A percentile compares a stretch with the other conserved stretches of the same genome.
phyloP scores from a whole-genome alignment of 2,329 filamentous ascomycete species.

The Ophiobolus disseminans region DNA sequence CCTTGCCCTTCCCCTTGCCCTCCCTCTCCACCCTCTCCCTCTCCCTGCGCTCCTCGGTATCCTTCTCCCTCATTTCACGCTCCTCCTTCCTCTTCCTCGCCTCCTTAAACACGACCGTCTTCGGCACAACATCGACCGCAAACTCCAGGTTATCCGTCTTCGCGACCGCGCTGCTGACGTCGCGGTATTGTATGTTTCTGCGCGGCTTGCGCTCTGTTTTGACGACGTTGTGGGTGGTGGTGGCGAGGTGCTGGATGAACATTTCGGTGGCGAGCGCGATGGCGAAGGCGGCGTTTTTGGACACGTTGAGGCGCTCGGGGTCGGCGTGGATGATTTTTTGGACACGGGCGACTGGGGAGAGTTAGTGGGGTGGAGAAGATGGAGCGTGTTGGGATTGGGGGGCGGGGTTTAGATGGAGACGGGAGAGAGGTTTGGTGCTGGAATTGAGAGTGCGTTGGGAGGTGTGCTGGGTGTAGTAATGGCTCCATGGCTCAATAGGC shows the following conservation, averaged over 20 bases:
- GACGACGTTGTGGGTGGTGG: slow-evolving; percentile 84
- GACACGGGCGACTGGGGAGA: slow-evolving; percentile 78
- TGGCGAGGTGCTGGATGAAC: slow-evolving; percentile 91
- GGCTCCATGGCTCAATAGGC: too few relatives aligned
- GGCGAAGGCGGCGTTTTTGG: slow-evolving; percentile 91
- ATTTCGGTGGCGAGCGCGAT: slow-evolving; percentile 94
- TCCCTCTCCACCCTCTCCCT: slow-evolving; percentile 12
- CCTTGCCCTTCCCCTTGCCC: slow-evolving; percentile 12
- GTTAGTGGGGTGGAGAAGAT: background rate
- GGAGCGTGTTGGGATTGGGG: background rate
- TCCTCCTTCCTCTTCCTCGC: slow-evolving; percentile 69
- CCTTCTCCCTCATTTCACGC: slow-evolving; percentile 22
- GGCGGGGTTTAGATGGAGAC: background rate
- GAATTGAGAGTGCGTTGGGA: background rate
- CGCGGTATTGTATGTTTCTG: slow-evolving; percentile 94
- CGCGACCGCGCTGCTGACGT: slow-evolving; percentile 85
- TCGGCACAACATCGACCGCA: slow-evolving; percentile 86
- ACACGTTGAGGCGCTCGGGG: slow-evolving; percentile 77
- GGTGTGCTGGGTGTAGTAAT: too few relatives aligned
- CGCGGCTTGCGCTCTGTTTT: slow-evolving; percentile 91
- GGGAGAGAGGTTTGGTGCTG: background rate
- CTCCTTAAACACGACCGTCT: slow-evolving; percentile 80
- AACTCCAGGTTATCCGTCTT: slow-evolving; percentile 96
- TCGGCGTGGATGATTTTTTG: slow-evolving; percentile 95
- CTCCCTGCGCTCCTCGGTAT: slow-evolving; percentile 48